Conservation (phyloP, 768 basidiomycete species). For the Polyporus arcularius region DNA sequence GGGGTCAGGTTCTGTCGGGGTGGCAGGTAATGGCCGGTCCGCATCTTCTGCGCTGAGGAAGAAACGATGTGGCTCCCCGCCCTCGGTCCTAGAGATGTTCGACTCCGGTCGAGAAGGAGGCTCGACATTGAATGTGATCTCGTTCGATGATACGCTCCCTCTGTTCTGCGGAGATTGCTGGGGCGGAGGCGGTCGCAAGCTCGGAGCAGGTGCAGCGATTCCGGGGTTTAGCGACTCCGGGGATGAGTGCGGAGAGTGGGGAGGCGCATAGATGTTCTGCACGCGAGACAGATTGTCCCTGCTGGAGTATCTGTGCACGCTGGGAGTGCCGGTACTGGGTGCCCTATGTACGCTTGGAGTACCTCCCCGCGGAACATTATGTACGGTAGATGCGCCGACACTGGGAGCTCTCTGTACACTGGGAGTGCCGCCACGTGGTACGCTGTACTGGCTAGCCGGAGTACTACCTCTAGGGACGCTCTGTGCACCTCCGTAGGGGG, state of each 20-base stretch:
- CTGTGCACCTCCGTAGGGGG: background rate
- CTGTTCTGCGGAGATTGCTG: background rate
- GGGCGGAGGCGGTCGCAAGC: conserved; percentile 8
- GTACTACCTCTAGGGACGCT: no score
- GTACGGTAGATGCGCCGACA: no score
- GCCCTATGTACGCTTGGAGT: no score
- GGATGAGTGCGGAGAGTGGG: conserved; percentile 19
- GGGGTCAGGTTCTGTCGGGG: conserved; percentile 24
- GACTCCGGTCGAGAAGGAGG: conserved; percentile 42
- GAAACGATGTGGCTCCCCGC: conserved; percentile 27
- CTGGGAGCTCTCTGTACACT: no score
- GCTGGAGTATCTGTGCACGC: conserved; percentile 2
- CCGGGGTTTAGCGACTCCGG: conserved; percentile 11
- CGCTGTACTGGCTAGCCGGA: no score
- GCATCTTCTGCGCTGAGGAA: conserved; percentile 44
- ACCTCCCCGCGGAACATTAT: no score
- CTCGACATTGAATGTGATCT: conserved; percentile 15
- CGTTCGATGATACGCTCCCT: conserved; percentile 17
- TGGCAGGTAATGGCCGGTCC: conserved; percentile 29
- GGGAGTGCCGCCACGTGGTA: no score
- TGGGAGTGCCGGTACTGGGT: background rate
- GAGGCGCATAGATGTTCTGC: conserved; percentile 20
- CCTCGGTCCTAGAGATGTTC: conserved; percentile 28
- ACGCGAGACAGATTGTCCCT: conserved; percentile 6
- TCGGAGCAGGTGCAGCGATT: conserved; percentile 4